Evolutionary conservation across 2,329 filamentous ascomycete genomes (phyloP).

Genomic region (Colletotrichum coccodes): DNA sequence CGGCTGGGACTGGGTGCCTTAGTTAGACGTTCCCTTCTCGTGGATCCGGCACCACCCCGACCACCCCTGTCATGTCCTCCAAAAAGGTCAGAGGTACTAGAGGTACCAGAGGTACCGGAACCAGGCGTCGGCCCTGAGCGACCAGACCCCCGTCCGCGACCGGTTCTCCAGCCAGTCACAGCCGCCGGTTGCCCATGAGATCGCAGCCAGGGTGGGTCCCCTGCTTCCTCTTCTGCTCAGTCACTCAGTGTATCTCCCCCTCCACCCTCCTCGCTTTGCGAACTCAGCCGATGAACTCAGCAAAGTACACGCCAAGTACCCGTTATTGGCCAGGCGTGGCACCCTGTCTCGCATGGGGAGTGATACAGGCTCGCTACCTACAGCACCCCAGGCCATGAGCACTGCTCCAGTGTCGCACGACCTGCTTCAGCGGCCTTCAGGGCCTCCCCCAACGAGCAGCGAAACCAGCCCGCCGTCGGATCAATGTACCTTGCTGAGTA

Average conservation of each 20-base stretch:
- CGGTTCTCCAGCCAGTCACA: slow-evolving; percentile 26
- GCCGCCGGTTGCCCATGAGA: slow-evolving; percentile 24
- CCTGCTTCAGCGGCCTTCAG: slow-evolving; percentile 14
- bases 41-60: slow-evolving; percentile 9
- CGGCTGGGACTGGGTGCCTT: slow-evolving; percentile 16
- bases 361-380: slow-evolving; percentile 10
- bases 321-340: slow-evolving; percentile 20
- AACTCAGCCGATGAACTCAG: slow-evolving; percentile 32
- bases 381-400: background rate
- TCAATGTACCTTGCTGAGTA: background rate
- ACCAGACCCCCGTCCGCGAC: slow-evolving; percentile 8
- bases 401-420: background rate
- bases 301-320: slow-evolving; percentile 31
- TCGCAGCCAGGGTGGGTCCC: slow-evolving; percentile 17
- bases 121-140: slow-evolving; percentile 11
- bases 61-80: slow-evolving; percentile 13
- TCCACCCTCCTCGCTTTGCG: slow-evolving; percentile 12
- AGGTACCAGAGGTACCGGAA: slow-evolving; percentile 8
- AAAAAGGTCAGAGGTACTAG: slow-evolving; percentile 20
- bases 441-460: background rate
- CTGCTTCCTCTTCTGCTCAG: slow-evolving; percentile 25
- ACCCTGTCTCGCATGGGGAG: slow-evolving; percentile 28
- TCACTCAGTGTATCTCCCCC: slow-evolving; percentile 1
- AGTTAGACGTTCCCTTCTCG: slow-evolving; percentile 6
- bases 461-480: background rate